Base-by-base conservation (phyloP, 2,329 filamentous ascomycete species). In the Ophiostoma sp. region DNA sequence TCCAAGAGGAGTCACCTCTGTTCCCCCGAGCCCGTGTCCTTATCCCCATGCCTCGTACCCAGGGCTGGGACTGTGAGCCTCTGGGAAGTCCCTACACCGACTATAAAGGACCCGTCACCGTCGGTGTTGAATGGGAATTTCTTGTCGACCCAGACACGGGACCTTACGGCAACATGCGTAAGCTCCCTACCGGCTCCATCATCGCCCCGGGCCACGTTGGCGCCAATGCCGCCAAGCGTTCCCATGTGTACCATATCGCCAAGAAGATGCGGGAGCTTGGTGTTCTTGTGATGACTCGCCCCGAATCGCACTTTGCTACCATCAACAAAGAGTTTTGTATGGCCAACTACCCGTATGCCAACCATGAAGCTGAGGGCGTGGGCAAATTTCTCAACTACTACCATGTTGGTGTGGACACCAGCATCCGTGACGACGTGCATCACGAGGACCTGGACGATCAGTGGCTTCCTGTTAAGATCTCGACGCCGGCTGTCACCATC, bases 51-150 rank as follows among this genome's bases (percentile, higher is more conserved):
- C 35, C 62, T 13, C 62, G 20, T 23, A 6, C 20, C 8, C 33
- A 39, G 6, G 20, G 20, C 20, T 65, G 62, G 62, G 11, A 41
- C 7, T 65, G 35, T 17, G 35, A 65, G 3, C 62, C 62, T 6
- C 17, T 6, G 3, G 62, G 62, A n/a, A 23, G 41, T 20, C 35
- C 62, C 10, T 65, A 65, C 35, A 7, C 4, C 1, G 35, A 65
- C 62, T 65, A 65, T 8, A 13, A n/a, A 1, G 33, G 33, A 1
- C 62, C 52, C 0, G 60, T 70, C 7, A 71, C 70, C 1, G 23
- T 69, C 1, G 70, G 70, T 15, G 10, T 71, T 11, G 70, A 71
- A 48, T 71, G 70, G 70, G 70, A 71, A 62, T 71, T 71, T 15
- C 15, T 71, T 1, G 27, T 71, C 1, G 67, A 71, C 27, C 67